Base-by-base conservation (phyloP, 1,284 basidiomycete genomes). In the Porogramme epimiltina region DNA sequence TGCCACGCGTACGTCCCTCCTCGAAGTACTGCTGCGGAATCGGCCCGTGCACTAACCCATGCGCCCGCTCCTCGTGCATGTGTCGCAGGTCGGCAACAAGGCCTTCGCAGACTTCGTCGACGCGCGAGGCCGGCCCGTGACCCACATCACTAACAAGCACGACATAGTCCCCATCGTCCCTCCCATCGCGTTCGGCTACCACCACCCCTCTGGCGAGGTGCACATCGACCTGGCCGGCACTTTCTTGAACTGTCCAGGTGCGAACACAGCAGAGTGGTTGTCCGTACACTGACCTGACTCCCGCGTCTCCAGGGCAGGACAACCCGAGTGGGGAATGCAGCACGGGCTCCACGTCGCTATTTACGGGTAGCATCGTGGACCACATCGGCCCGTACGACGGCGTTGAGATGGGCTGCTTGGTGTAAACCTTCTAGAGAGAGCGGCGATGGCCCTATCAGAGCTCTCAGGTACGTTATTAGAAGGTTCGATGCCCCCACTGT, bases 351-450 rank as follows among this genome's bases (percentile, higher is more conserved):
- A 83, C 86, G 0, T 72, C 72, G 22, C 72, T 86, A 47, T 72
- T 78, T 16, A 68, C 67, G 0, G 69, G 77, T 3, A 57, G 74
- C 38, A 31, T 62, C 37, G 28, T 49, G 3, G 68, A 87, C 57
- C 86, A 88, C 56, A 62, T 69, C 46, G 80, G 81, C 0, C 83
- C 84, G 1, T 87, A 84, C 60, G 74, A 81, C 51, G 78, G 78
- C 18, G 67, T 87, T 36, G 53, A 46, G n/a, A 82, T 85, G 73
- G 74, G 73, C 0, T 79, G 77, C 55, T 76, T 37, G 34, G 16
- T n/a, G 16, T 6, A n/a, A n/a, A n/a, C n/a, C n/a, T n/a, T n/a
- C n/a, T n/a, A n/a, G n/a, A n/a, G n/a, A n/a, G n/a, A n/a, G n/a
- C n/a, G n/a, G n/a, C n/a, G n/a, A n/a, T n/a, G n/a, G n/a, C n/a